Conservation (phyloP, 805 yeast genomes). For the Yarrowia porcina region DNA sequence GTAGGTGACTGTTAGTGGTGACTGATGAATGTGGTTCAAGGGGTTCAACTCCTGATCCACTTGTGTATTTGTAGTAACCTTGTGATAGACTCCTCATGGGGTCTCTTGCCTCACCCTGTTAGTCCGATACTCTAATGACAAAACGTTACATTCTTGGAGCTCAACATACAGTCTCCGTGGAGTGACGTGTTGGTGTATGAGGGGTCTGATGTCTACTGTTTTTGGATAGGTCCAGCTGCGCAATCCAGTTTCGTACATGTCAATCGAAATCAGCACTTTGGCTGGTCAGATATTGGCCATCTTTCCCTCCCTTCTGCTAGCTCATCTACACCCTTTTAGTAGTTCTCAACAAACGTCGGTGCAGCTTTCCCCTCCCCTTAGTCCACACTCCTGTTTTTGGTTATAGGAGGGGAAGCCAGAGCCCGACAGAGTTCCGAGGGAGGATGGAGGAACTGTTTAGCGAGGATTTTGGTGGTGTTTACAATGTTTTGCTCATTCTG, state of each 20-base stretch:
- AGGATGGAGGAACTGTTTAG: not conserved
- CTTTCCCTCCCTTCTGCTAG: not conserved
- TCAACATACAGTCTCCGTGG: not conserved
- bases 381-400: not conserved
- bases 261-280: not conserved
- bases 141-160: conserved; percentile 2
- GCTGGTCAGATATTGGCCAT: not conserved
- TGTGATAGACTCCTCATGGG: not conserved
- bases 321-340: not conserved
- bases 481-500: too few relatives aligned
- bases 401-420: not conserved
- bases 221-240: too few relatives aligned
- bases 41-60: not conserved
- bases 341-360: not conserved
- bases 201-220: too few relatives aligned
- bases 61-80: conserved; percentile 5
- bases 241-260: too few relatives aligned
- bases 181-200: not conserved
- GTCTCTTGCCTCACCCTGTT: not conserved
- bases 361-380: conserved; percentile 7
- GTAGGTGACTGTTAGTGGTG: too few relatives aligned
- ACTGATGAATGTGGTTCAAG: not conserved
- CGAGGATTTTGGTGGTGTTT: not conserved
- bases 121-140: not conserved
- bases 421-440: not conserved